Base-by-base conservation (phyloP, 2,329 filamentous ascomycete species). In the Pyrenophora teres region DNA sequence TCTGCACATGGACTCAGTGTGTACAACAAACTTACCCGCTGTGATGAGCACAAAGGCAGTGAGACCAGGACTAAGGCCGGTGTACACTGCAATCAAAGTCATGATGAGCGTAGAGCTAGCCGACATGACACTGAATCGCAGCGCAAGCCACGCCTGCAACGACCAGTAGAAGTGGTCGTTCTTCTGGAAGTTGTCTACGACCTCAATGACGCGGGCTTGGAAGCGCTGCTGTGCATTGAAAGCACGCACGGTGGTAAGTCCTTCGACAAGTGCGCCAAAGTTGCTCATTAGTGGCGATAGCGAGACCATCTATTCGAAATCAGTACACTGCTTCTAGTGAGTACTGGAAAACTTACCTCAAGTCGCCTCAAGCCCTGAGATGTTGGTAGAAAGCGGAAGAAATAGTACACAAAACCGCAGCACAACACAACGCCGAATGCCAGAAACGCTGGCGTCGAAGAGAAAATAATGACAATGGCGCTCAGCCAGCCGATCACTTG, bases 131-230 rank as follows among this genome's bases (percentile, higher is more conserved):
- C 90, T 87, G 49, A 94, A 93, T 10, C 92, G 85, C 65, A 88
- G 91, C 69, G 87, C 86, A 2, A 96, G 80, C 92, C 92, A 96
- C 6, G 86, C 85, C 60, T 95, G 90, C 37, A 95, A 80, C 52
- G 87, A 89, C 77, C 92, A 96, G 76, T 95, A 96, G 75, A 96
- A 96, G 71, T 97, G 92, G 65, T 97, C 92, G 82, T 96, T 94
- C 69, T 91, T 91, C 71, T 96, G 92, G 68, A 96, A 96, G 15
- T 86, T 86, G 67, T 96, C 92, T 0, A 92, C 91, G 0, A 92
- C 91, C 2, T 81, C 78, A 30, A 97, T 87, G 45, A 95, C 90
- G 43, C 87, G 83, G 56, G 86, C 83, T 67, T 95, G 90, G 66
- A 96, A 96, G 45, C 88, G 86, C 3, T 82, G 77, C 62, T 96